These are phyloP conservation scores for Anisodus acutangulus DNA, from an alignment of 257 asterid species.

Conservation along the genomic window DNA sequence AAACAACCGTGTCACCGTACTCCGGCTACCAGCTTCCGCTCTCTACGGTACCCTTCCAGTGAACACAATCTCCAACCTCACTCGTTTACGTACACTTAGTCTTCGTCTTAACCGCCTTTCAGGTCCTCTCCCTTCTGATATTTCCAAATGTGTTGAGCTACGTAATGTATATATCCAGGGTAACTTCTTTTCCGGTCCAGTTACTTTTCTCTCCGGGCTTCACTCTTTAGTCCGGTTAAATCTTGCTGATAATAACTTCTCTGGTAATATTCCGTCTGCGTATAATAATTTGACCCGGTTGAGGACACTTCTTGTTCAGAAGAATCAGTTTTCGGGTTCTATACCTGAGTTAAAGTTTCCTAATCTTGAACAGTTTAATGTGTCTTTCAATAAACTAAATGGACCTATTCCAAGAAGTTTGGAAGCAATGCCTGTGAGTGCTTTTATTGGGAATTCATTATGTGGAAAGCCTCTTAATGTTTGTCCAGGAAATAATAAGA, in stretches of 20 bases:
- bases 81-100: slow-evolving; percentile 67
- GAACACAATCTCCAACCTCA: slow-evolving; percentile 50
- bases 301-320: slow-evolving; percentile 66
- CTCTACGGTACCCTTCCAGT: slow-evolving; percentile 60
- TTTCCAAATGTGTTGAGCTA: slow-evolving; percentile 52
- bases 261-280: slow-evolving; percentile 57
- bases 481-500: slow-evolving; percentile 45
- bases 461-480: slow-evolving; percentile 74
- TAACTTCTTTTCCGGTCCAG: slow-evolving; percentile 56
- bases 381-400: slow-evolving; percentile 64
- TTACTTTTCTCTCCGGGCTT: slow-evolving; percentile 41
- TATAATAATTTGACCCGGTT: slow-evolving; percentile 65
- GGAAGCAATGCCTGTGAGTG: slow-evolving; percentile 38
- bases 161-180: slow-evolving; percentile 77
- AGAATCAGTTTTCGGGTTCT: slow-evolving; percentile 56
- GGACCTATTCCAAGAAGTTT: slow-evolving; percentile 75
- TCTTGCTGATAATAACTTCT: slow-evolving; percentile 65
- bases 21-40: slow-evolving; percentile 81
- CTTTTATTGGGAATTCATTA: slow-evolving; percentile 66
- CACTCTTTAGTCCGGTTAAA: slow-evolving; percentile 57
- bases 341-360: slow-evolving; percentile 61
- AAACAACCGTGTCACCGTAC: slow-evolving; percentile 59
- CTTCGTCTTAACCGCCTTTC: slow-evolving; percentile 78
- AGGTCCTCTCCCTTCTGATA: slow-evolving; percentile 65
- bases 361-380: slow-evolving; percentile 69